phyloP scores from a whole-genome alignment of 805 yeast genomes.

The Pichia sporocuriosa region DNA sequence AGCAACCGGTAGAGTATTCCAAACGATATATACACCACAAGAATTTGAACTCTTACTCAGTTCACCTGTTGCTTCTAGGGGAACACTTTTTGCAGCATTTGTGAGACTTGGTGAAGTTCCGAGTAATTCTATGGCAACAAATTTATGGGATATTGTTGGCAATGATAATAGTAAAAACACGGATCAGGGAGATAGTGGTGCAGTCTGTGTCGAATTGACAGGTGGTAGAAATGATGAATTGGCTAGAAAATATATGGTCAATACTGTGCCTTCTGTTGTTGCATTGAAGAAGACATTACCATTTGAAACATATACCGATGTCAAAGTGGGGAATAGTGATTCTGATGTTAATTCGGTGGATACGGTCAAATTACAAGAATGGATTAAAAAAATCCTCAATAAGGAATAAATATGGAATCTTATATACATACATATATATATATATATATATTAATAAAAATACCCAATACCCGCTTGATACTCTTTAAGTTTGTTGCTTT shows the following conservation, averaged over 20 bases:
- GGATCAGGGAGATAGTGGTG: constrained; percentile 3
- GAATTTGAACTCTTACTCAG: constrained; percentile 51
- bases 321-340: constrained; percentile 20
- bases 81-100: constrained; percentile 32
- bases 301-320: constrained; percentile 32
- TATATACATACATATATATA: neutral
- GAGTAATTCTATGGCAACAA: constrained; percentile 56
- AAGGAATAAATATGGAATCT: neutral
- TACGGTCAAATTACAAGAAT: constrained; percentile 8
- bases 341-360: constrained; percentile 6
- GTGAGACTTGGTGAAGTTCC: constrained; percentile 58
- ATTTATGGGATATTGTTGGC: constrained; percentile 35
- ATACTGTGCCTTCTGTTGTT: constrained; percentile 57
- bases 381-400: constrained; percentile 7
- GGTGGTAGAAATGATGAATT: constrained; percentile 42
- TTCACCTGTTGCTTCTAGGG: constrained; percentile 8
- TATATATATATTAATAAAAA: too few relatives aligned
- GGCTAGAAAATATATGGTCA: constrained; percentile 46
- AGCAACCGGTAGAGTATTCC: constrained; percentile 35
- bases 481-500: constrained; percentile 16
- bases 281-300: constrained; percentile 62
- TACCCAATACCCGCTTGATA: too few relatives aligned
- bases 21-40: constrained; percentile 47
- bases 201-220: constrained; percentile 14
- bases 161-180: neutral